Base-by-base conservation (phyloP, 2,329 filamentous ascomycete genomes). In the Aspergillus clavatus region DNA sequence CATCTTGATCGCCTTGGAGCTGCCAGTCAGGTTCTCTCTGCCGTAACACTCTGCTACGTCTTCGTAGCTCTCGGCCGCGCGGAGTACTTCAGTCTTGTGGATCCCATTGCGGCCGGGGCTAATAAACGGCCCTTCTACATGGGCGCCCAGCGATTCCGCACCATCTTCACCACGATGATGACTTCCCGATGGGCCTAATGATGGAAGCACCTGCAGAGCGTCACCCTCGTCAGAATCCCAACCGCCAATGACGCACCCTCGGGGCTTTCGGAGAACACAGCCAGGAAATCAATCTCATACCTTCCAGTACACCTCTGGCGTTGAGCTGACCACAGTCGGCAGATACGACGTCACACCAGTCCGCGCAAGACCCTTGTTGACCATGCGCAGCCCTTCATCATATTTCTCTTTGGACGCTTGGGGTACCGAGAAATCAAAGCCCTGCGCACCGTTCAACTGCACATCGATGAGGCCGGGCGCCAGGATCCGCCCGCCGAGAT, bases 71-170 rank as follows among this genome's bases (percentile, higher is more conserved):
- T 80, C 68, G 8, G 80, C 84, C 40, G 81, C 70, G 31, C 76
- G 80, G 36, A 95, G 76, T 12, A 93, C 85, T 45, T 83, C 78
- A 14, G 77, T 72, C 60, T 86, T 87, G 73, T 95, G 90, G 28
- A 94, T 84, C 40, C 90, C 90, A 60, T 95, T 94, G 64, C 91
- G 91, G 38, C 81, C 80, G 0, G 86, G 83, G 58, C 75, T 87
- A 44, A 96, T 76, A 69, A 96, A 96, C 0, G 90, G 90, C 0
- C 90, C 90, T 74, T 96, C 90, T 62, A 87, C 86, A 61, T 96
- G 90, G 3, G 89, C 89, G 23, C 90, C 90, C 11, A 96, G 79
- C 0, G 87, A 93, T 69, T 95, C 89, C 38, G 88, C 83, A 37
- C 90, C 90, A 51, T 87, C 80, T 31, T 64, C 55, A 26, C 87